Conservation (phyloP, 202 grass and related monocot genomes). For the Bolboschoenoplectus hybrid region DNA sequence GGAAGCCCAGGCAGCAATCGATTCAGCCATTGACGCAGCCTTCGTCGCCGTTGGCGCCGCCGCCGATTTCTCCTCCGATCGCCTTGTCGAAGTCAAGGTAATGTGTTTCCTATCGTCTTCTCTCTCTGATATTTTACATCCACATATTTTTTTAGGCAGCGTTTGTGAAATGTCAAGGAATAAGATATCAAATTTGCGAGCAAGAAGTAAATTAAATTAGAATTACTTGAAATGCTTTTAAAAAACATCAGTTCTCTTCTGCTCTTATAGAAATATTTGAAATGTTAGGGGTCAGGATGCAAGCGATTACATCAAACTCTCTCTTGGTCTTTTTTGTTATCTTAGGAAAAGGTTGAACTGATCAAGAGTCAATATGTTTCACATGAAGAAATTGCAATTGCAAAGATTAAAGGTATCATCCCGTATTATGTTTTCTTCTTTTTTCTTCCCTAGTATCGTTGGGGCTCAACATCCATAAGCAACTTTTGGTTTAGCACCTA, state of each 20-base stretch:
- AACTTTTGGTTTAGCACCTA: background rate
- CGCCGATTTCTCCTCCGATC: conserved; percentile 33
- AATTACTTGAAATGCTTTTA: background rate
- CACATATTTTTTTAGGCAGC: background rate
- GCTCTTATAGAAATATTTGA: background rate
- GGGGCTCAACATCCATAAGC: background rate
- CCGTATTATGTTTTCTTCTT: background rate
- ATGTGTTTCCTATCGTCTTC: background rate
- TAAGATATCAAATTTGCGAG: background rate
- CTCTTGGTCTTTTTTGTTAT: conserved; percentile 11
- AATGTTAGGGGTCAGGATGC: background rate
- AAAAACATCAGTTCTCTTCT: background rate
- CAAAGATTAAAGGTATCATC: conserved; percentile 50
- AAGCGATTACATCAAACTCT: background rate
- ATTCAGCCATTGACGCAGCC: conserved; percentile 29
- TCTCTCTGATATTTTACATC: background rate
- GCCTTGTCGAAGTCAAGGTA: conserved; percentile 41
- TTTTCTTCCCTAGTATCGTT: background rate
- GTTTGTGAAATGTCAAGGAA: background rate
- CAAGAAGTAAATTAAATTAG: background rate
- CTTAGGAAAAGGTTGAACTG: conserved; percentile 44
- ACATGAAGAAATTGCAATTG: conserved; percentile 45
- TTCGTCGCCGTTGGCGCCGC: conserved; percentile 27
- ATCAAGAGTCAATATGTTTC: conserved; percentile 32
- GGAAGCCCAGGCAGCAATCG: conserved; percentile 34